phyloP scores from a whole-genome alignment of 257 asterid genomes.

The Henckelia pumila region DNA sequence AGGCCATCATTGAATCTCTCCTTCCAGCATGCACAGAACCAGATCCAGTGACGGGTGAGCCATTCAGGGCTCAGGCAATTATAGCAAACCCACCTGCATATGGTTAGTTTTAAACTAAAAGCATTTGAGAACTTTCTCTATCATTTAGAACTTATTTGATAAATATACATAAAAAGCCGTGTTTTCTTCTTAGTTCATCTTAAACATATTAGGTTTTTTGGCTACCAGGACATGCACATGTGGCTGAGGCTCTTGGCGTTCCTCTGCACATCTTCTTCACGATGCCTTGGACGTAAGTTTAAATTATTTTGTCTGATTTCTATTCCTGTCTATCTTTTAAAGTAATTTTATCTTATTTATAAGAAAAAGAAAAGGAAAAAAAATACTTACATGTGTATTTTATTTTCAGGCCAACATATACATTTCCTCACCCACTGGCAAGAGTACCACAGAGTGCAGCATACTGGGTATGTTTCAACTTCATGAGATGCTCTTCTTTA shows the following conservation, averaged over 20 bases:
- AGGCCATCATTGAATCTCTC: constrained; percentile 89
- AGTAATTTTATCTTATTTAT: constrained; percentile 11
- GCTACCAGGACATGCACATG: constrained; percentile 86
- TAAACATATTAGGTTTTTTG: constrained; percentile 20
- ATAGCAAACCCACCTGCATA: constrained; percentile 99
- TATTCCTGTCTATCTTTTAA: constrained; percentile 20
- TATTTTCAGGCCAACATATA: constrained; percentile 90
- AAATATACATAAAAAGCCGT: constrained; percentile 1
- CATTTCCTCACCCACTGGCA: constrained; percentile 97
- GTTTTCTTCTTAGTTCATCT: constrained; percentile 6
- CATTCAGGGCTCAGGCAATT: constrained; percentile 96
- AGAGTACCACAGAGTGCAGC: constrained; percentile 99
- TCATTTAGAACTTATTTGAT: neutral
- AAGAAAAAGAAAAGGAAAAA: constrained; percentile 7
- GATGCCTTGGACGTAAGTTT: constrained; percentile 99
- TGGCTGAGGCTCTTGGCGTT: constrained; percentile 97
- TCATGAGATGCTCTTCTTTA: constrained; percentile 22
- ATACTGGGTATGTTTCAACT: constrained; percentile 70
- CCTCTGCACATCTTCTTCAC: constrained; percentile 98
- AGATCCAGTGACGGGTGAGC: constrained; percentile 67
- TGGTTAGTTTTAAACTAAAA: constrained; percentile 49
- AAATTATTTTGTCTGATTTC: constrained; percentile 19
- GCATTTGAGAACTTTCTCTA: constrained; percentile 2
- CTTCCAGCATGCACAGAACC: constrained; percentile 99
- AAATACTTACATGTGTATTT: constrained; percentile 27